phyloP scores from a whole-genome alignment of 768 basidiomycete genomes.

The Porpolomopsis calyptriformis region DNA sequence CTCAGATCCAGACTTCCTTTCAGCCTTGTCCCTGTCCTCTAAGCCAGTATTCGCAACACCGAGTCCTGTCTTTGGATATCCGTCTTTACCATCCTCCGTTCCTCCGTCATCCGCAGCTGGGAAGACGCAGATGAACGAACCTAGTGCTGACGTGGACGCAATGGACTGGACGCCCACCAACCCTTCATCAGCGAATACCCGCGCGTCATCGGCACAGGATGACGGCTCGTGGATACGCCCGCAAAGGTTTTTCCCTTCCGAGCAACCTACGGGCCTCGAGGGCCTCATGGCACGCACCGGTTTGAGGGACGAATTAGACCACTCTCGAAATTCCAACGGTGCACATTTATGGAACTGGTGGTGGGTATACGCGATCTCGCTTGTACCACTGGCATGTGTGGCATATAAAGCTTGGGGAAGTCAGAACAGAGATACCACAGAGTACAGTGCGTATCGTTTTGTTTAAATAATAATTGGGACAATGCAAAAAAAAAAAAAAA shows the following conservation, averaged over 20 bases:
- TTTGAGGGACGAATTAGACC: conserved; percentile 35
- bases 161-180: conserved; percentile 57
- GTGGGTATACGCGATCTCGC: conserved; percentile 23
- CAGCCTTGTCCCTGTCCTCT: conserved; percentile 53
- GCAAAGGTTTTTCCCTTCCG: conserved; percentile 69
- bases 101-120: conserved; percentile 13
- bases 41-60: conserved; percentile 38
- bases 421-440: conserved; percentile 5
- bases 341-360: conserved; percentile 25
- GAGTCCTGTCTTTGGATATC: conserved; percentile 58
- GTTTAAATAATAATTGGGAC: no score
- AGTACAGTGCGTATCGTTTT: no score
- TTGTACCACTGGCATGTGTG: conserved; percentile 20
- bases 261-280: conserved; percentile 69
- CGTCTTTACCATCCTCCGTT: conserved; percentile 41
- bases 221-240: conserved; percentile 50
- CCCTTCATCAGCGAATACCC: conserved; percentile 14
- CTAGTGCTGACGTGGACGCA: conserved; percentile 29
- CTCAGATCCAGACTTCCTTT: conserved; percentile 47
- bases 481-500: no score
- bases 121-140: conserved; percentile 12
- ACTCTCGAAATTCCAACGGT: neutral
- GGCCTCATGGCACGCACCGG: conserved; percentile 53
- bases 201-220: conserved; percentile 20
- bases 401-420: conserved; percentile 17